phyloP scores from a whole-genome alignment of 805 yeast species.

The Saccharomycopsis amapae region DNA sequence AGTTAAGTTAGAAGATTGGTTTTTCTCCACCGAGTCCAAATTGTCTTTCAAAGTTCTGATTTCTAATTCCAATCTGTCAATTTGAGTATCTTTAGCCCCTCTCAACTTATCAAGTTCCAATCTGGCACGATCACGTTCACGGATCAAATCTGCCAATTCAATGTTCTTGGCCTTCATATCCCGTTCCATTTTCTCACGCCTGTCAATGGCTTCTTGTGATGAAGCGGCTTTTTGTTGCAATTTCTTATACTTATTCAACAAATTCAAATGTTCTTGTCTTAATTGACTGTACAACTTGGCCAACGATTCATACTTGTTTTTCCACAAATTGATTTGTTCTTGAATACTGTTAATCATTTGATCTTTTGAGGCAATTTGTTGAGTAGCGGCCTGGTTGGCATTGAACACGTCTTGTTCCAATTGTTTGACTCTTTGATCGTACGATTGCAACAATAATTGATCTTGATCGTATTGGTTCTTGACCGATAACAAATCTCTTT shows the following conservation, averaged over 20 bases:
- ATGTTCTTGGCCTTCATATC: slow-evolving; percentile 80
- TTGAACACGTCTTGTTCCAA: slow-evolving; percentile 65
- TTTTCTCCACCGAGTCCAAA: slow-evolving; percentile 51
- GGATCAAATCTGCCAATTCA: slow-evolving; percentile 80
- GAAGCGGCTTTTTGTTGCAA: slow-evolving; percentile 79
- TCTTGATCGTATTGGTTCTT: slow-evolving; percentile 81
- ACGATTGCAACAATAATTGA: slow-evolving; percentile 76
- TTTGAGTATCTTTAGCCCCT: slow-evolving; percentile 57
- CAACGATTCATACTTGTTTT: slow-evolving; percentile 77
- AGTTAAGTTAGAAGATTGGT: slow-evolving; percentile 56
- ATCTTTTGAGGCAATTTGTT: slow-evolving; percentile 69
- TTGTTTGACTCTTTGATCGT: slow-evolving; percentile 76
- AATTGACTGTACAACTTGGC: slow-evolving; percentile 87
- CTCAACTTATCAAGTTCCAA: slow-evolving; percentile 67
- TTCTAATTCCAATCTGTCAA: slow-evolving; percentile 58
- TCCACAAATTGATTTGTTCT: slow-evolving; percentile 74
- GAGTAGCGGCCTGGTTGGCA: slow-evolving; percentile 56
- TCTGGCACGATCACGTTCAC: slow-evolving; percentile 85
- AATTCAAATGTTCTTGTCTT: slow-evolving; percentile 82
- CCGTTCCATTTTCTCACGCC: slow-evolving; percentile 72
- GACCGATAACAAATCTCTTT: slow-evolving; percentile 68
- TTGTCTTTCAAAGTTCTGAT: slow-evolving; percentile 53
- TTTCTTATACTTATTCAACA: slow-evolving; percentile 70
- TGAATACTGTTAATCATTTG: slow-evolving; percentile 61
- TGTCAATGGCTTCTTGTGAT: slow-evolving; percentile 85